A percentile compares a stretch with the other conserved stretches of the same genome.
phyloP scores from a whole-genome alignment of 2,329 filamentous ascomycete genomes.

The Sphaerulina vaccinii region DNA sequence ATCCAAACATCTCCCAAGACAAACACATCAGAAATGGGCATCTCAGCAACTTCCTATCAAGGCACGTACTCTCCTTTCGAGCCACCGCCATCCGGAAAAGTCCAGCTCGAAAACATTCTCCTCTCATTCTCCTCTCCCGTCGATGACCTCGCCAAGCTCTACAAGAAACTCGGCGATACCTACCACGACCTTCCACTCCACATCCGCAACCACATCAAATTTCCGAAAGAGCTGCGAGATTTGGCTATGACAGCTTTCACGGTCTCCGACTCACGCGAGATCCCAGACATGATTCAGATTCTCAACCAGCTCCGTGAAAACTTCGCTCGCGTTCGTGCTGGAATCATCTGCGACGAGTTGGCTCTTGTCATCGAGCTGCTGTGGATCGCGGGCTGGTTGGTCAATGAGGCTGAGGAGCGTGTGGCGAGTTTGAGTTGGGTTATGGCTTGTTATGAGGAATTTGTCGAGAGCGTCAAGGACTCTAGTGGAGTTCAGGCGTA shows the following conservation, averaged over 20 bases:
- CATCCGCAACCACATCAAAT: conserved; percentile 3
- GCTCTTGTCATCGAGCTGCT: conserved; percentile 3
- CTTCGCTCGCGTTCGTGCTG: conserved; percentile 13
- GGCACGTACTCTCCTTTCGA: conserved; percentile 8
- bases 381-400: conserved; percentile 1
- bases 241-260: conserved; percentile 12
- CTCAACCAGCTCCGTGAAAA: conserved; percentile 10
- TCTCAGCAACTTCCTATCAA: conserved; percentile 1
- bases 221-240: conserved; percentile 5
- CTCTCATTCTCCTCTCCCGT: conserved; percentile 5
- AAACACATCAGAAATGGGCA: conserved; percentile 3
- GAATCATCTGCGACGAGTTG: conserved; percentile 12
- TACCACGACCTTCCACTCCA: conserved; percentile 17
- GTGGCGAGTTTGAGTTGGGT: background rate
- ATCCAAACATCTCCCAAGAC: background rate
- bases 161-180: conserved; percentile 12
- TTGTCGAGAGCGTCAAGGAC: background rate
- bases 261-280: conserved; percentile 14
- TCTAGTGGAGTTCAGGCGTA: background rate
- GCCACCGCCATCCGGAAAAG: conserved; percentile 6
- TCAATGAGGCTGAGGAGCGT: conserved; percentile 1
- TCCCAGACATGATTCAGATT: conserved; percentile 17
- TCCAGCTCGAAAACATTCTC: conserved; percentile 2
- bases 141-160: conserved; percentile 5
- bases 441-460: background rate